Evolutionary conservation across 2,329 filamentous ascomycete genomes (phyloP).

Genomic region (Macrophomina phaseolina): DNA sequence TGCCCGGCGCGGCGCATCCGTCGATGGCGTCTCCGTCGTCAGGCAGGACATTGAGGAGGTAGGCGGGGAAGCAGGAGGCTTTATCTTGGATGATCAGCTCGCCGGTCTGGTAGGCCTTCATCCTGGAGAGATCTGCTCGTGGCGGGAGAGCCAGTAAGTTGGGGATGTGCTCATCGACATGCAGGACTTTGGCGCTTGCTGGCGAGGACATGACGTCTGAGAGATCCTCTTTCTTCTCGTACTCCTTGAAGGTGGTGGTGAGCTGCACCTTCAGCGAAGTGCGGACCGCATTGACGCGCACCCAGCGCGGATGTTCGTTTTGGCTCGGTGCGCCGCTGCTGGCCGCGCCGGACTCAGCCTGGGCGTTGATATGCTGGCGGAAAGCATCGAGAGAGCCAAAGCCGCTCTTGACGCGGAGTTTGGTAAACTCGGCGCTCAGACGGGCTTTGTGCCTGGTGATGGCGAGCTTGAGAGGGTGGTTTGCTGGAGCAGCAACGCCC

Average conservation of each 20-base stretch:
- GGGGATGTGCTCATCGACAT: slow-evolving; percentile 81
- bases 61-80: slow-evolving; percentile 94
- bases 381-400: slow-evolving; percentile 72
- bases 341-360: slow-evolving; percentile 32
- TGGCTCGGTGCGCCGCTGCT: slow-evolving; percentile 39
- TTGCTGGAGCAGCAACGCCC: slow-evolving; percentile 80
- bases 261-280: slow-evolving; percentile 74
- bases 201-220: slow-evolving; percentile 58
- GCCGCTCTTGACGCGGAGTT: slow-evolving; percentile 74
- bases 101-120: slow-evolving; percentile 74
- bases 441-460: slow-evolving; percentile 83
- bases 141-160: slow-evolving; percentile 81
- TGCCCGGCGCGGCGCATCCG: slow-evolving; percentile 91
- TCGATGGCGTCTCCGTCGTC: slow-evolving; percentile 83
- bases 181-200: slow-evolving; percentile 58
- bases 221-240: slow-evolving; percentile 62
- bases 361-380: slow-evolving; percentile 60
- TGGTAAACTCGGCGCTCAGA: slow-evolving; percentile 80
- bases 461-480: slow-evolving; percentile 76
- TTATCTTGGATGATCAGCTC: slow-evolving; percentile 93
- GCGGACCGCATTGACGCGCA: slow-evolving; percentile 82
- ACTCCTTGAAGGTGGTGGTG: slow-evolving; percentile 73
- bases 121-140: slow-evolving; percentile 72
- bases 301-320: slow-evolving; percentile 80
- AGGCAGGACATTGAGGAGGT: slow-evolving; percentile 73